These are phyloP conservation scores for Lachancea mirantina DNA, from an alignment of 805 yeast species.

Conservation along the genomic window DNA sequence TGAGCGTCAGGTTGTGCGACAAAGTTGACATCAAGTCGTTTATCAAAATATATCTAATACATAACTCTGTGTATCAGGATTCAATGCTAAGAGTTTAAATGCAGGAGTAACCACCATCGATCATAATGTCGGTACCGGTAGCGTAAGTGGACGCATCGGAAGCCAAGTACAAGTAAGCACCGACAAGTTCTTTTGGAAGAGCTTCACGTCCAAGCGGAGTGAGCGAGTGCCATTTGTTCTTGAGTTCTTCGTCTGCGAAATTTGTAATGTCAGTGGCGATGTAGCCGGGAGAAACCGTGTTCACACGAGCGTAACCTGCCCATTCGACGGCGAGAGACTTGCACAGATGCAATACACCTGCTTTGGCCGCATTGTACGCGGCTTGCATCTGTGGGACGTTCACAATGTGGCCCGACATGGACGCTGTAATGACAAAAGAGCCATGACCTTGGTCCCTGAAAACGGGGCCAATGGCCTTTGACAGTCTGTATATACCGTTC, in stretches of 20 bases:
- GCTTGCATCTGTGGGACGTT: slow-evolving; percentile 85
- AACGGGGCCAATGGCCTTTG: slow-evolving; percentile 63
- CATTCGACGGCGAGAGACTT: slow-evolving; percentile 80
- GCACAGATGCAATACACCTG: slow-evolving; percentile 69
- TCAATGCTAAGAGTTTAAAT: too few relatives aligned
- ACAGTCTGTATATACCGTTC: slow-evolving; percentile 73
- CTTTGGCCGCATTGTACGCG: slow-evolving; percentile 80
- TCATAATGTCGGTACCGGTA: slow-evolving; percentile 68
- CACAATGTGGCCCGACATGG: slow-evolving; percentile 84
- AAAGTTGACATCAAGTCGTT: too few relatives aligned
- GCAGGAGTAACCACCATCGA: slow-evolving; percentile 59
- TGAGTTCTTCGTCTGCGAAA: slow-evolving; percentile 38
- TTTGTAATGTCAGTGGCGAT: slow-evolving; percentile 62
- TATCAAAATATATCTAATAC: too few relatives aligned
- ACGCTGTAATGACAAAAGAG: slow-evolving; percentile 75
- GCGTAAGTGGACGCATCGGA: slow-evolving; percentile 75
- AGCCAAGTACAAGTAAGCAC: slow-evolving; percentile 74
- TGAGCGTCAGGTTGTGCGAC: too few relatives aligned
- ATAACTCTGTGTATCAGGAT: too few relatives aligned
- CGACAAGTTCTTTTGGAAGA: slow-evolving; percentile 62
- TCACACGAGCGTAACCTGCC: slow-evolving; percentile 80
- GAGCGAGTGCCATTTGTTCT: slow-evolving; percentile 42
- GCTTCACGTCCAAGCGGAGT: slow-evolving; percentile 74
- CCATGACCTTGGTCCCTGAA: slow-evolving; percentile 75
- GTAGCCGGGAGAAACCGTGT: slow-evolving; percentile 82